phyloP scores from a whole-genome alignment of 345 rosid genomes.

The Noccaea caerulescens region DNA sequence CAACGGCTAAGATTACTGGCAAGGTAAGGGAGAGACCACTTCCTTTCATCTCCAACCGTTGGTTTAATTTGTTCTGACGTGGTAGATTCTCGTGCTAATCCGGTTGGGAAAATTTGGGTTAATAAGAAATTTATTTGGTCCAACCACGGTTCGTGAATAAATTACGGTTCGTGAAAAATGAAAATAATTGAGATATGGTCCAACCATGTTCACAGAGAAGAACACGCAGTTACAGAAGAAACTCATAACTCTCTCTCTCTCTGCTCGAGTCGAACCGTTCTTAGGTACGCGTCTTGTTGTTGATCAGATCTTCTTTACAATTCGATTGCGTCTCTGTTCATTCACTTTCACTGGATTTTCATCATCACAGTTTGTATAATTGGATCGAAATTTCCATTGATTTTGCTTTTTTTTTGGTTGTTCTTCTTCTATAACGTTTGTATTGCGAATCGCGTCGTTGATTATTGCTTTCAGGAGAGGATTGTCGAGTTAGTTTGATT shows the following conservation, averaged over 20 bases:
- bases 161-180: not conserved
- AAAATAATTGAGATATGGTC: constrained; percentile 36
- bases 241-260: constrained; percentile 33
- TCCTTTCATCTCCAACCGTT: constrained; percentile 20
- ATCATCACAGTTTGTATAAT: constrained; percentile 12
- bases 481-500: constrained; percentile 18
- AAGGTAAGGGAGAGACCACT: constrained; percentile 26
- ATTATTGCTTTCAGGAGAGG: constrained; percentile 17
- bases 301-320: constrained; percentile 9
- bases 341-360: not conserved
- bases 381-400: constrained; percentile 20
- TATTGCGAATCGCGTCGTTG: not conserved
- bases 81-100: not conserved
- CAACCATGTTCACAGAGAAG: constrained; percentile 27
- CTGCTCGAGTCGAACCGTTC: constrained; percentile 22
- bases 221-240: not conserved
- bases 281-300: constrained; percentile 29
- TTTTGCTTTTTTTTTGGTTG: not conserved
- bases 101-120: not conserved
- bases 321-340: not conserved
- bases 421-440: not conserved
- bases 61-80: constrained; percentile 15
- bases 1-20: constrained; percentile 35
- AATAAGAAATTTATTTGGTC: not conserved
- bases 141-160: not conserved